These are phyloP conservation scores for Podospora bellae-mahoneyi DNA, from an alignment of 495 filamentous ascomycete species.

Conservation along the genomic window DNA sequence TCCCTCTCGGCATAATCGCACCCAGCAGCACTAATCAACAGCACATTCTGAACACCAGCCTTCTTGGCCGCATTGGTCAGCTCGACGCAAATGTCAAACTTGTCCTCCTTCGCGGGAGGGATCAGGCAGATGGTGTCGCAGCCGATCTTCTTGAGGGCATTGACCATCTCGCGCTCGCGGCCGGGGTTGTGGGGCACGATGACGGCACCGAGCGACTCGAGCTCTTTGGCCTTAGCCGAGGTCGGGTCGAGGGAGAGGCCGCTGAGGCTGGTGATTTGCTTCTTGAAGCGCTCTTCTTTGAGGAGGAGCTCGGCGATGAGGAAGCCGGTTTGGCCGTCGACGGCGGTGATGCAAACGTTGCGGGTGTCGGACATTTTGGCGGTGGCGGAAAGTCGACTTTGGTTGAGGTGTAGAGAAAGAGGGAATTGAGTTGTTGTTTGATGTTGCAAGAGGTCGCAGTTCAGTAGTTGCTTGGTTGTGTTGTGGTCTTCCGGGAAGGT, in stretches of 20 bases:
- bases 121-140: constrained; percentile 55
- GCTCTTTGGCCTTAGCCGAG: constrained; percentile 50
- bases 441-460: background rate
- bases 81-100: constrained; percentile 49
- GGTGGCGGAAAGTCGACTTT: constrained; percentile 2
- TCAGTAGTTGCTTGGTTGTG: no score
- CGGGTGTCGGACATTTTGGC: constrained; percentile 31
- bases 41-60: constrained; percentile 48
- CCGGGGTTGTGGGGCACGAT: constrained; percentile 48
- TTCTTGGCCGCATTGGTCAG: constrained; percentile 49
- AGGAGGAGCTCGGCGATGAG: constrained; percentile 54
- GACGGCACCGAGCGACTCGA: constrained; percentile 50
- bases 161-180: constrained; percentile 38
- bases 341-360: constrained; percentile 51
- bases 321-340: constrained; percentile 55
- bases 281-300: constrained; percentile 43
- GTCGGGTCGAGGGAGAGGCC: constrained; percentile 47
- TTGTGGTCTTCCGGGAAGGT: no score
- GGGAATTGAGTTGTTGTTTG: background rate
- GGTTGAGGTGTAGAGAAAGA: background rate
- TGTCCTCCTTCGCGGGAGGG: constrained; percentile 48
- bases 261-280: constrained; percentile 39
- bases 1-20: constrained; percentile 52
- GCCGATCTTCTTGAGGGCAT: constrained; percentile 39
- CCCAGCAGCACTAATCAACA: constrained; percentile 52